Conservation (phyloP, 352 stramenopile genomes). For the Pythium plurisporium region DNA sequence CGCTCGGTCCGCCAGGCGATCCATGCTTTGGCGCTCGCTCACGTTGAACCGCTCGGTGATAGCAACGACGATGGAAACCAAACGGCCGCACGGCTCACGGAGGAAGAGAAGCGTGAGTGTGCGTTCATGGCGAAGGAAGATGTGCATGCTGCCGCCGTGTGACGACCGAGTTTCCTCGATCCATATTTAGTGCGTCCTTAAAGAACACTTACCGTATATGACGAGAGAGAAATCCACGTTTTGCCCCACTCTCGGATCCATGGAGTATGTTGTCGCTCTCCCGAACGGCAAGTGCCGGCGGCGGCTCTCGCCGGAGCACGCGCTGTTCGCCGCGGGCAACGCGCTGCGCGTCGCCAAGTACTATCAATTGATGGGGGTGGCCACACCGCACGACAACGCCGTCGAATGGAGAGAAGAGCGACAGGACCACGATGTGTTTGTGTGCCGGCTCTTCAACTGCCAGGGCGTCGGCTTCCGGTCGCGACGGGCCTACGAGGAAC, state of each 20-base stretch:
- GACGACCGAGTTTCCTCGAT: background rate
- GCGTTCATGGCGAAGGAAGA: background rate
- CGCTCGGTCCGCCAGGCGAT: background rate
- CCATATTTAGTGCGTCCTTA: constrained; percentile 16
- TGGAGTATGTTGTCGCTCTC: constrained; percentile 31
- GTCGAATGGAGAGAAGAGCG: background rate
- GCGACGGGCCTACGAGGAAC: constrained; percentile 46
- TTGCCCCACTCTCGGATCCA: constrained; percentile 1
- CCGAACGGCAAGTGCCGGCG: constrained; percentile 45
- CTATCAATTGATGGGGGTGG: constrained; percentile 25
- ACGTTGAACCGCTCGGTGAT: background rate
- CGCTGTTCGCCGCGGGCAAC: constrained; percentile 42
- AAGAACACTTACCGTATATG: constrained; percentile 8
- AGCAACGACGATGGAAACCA: background rate
- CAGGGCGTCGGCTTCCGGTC: constrained; percentile 36
- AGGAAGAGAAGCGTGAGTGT: background rate
- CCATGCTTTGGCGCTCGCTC: background rate
- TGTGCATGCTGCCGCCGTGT: background rate
- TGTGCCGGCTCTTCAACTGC: constrained; percentile 44
- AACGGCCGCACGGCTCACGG: background rate
- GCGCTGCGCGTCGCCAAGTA: constrained; percentile 39
- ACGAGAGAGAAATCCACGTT: background rate
- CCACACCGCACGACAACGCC: too few species aligned
- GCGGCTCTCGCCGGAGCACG: constrained; percentile 46
- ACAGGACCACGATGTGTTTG: constrained; percentile 20